These are phyloP conservation scores for Globisporangium parvum DNA, from an alignment of 352 stramenopile genomes.

Conservation along the genomic window DNA sequence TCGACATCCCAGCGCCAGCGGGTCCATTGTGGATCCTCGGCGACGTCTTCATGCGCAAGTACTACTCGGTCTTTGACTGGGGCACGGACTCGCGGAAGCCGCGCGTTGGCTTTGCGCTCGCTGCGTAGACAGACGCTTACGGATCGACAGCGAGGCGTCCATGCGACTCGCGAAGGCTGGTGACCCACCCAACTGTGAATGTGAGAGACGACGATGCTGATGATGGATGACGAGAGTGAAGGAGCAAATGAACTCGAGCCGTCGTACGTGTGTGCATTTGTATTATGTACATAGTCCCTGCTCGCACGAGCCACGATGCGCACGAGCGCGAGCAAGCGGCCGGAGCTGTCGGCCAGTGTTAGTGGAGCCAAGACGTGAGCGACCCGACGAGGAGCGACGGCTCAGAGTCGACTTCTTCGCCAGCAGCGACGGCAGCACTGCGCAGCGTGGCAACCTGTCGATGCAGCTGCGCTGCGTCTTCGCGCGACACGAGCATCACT, in stretches of 20 bases:
- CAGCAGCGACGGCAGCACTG: background rate
- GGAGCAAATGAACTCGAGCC: too few relatives aligned
- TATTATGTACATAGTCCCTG: too few relatives aligned
- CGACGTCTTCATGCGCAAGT: constrained; percentile 92
- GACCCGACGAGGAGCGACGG: constrained; percentile 27
- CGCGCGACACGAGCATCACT: constrained; percentile 53
- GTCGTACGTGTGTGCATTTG: background rate
- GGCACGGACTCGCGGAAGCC: constrained; percentile 42
- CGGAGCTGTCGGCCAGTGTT: background rate
- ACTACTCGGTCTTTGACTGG: constrained; percentile 90
- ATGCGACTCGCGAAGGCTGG: too few relatives aligned
- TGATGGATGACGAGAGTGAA: too few relatives aligned
- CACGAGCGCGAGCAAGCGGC: background rate
- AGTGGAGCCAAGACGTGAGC: constrained; percentile 64
- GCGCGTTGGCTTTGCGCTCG: constrained; percentile 69
- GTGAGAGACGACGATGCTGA: too few relatives aligned
- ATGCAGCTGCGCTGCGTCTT: constrained; percentile 47
- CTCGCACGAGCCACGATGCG: background rate
- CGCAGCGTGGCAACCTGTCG: constrained; percentile 17
- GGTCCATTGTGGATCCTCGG: constrained; percentile 43
- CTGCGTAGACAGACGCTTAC: constrained; percentile 25
- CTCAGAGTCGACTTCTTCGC: constrained; percentile 5
- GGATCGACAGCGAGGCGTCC: background rate
- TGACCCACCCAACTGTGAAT: background rate
- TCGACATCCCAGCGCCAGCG: constrained; percentile 8